These are phyloP conservation scores for Paulownia fortunei DNA, from an alignment of 257 asterid genomes.

Conservation along the genomic window DNA sequence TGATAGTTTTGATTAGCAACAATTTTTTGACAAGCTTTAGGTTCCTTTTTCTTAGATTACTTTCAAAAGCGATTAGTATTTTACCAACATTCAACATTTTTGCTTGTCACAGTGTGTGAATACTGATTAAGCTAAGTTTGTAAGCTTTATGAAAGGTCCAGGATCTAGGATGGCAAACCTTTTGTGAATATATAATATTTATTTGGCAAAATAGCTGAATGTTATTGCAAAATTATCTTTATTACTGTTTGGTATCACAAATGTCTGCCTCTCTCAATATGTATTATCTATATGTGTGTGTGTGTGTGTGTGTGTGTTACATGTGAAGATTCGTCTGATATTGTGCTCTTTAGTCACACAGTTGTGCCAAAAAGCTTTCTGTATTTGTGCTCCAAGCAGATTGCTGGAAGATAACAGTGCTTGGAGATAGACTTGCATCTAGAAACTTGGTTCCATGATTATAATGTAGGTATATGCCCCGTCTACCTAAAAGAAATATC, in stretches of 20 bases:
- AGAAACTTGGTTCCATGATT: conserved; percentile 61
- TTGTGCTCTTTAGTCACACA: conserved; percentile 40
- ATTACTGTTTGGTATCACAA: not conserved
- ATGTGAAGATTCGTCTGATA: not conserved
- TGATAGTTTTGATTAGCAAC: not conserved
- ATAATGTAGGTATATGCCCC: conserved; percentile 18
- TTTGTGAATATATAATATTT: not conserved
- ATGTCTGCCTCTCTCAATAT: too few species aligned
- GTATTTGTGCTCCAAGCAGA: conserved; percentile 84
- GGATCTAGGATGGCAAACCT: not conserved
- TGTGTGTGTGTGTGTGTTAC: not conserved
- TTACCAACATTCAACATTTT: not conserved
- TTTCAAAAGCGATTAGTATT: too few species aligned
- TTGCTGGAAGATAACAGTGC: conserved; percentile 82
- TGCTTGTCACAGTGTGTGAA: not conserved
- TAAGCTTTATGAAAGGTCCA: not conserved
- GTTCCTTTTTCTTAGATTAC: not conserved
- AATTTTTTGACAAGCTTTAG: not conserved
- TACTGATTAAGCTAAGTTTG: not conserved
- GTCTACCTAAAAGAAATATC: not conserved
- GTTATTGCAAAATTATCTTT: not conserved
- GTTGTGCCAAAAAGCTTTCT: conserved; percentile 78
- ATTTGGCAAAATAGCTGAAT: not conserved
- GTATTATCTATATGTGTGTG: not conserved
- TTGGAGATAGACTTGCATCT: conserved; percentile 69